These are phyloP conservation scores for Phaeosphaeriaceae sp. DNA, from an alignment of 2,329 filamentous ascomycete genomes.

Conservation along the genomic window DNA sequence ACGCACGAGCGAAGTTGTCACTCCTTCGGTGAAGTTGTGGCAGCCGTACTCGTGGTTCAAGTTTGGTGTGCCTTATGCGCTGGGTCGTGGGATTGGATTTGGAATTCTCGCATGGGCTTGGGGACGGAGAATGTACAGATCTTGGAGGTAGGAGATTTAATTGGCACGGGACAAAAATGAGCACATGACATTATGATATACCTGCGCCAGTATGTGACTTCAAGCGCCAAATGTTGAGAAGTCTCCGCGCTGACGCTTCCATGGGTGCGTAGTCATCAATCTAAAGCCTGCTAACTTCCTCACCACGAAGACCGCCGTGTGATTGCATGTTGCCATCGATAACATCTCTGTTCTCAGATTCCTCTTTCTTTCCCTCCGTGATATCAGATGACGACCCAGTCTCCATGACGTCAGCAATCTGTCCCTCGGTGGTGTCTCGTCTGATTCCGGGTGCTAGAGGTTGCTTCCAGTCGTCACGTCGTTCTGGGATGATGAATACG, in stretches of 20 bases:
- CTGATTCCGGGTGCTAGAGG: neutral
- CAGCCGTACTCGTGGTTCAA: constrained; percentile 4
- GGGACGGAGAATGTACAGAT: too few relatives aligned
- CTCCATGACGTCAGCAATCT: neutral
- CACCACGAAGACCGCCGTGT: neutral
- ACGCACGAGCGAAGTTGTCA: neutral
- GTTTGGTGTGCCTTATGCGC: constrained; percentile 8
- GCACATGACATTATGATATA: too few relatives aligned
- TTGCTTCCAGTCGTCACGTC: neutral
- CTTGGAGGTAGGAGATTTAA: too few relatives aligned
- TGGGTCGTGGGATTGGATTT: constrained; percentile 8
- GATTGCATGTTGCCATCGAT: neutral
- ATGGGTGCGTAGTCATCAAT: too few relatives aligned
- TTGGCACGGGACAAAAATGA: too few relatives aligned
- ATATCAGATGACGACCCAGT: neutral
- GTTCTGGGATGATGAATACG: neutral
- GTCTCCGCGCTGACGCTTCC: too few relatives aligned
- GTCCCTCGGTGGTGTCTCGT: neutral
- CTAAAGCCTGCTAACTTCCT: neutral
- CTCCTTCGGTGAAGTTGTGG: constrained; percentile 1
- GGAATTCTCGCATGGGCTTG: too few relatives aligned
- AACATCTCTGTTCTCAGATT: neutral
- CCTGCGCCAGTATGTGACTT: too few relatives aligned
- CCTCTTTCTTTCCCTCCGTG: neutral
- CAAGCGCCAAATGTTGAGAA: too few relatives aligned